Percentiles rank a stretch among this genome's conserved stretches.
Conservation (phyloP, 1,139 yeast genomes). For the Starmera stellimalicola region DNA sequence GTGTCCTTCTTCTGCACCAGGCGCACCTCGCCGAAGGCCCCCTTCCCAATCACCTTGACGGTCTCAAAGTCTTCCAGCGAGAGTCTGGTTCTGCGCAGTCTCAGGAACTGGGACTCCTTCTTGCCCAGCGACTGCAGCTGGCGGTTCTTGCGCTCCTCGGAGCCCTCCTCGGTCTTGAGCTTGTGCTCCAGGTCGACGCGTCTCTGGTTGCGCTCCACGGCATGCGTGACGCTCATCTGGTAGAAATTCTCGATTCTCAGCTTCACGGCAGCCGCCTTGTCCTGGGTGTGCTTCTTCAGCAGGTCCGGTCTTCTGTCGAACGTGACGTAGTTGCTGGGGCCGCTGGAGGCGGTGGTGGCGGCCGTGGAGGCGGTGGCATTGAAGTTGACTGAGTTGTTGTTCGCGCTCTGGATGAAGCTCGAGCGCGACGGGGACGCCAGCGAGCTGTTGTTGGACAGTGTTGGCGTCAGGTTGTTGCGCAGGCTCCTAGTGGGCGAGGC, state of each 20-base stretch:
- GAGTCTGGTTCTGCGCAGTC: constrained; percentile 67
- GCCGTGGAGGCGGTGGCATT: constrained; percentile 4
- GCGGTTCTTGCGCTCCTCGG: constrained; percentile 67
- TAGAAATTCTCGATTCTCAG: constrained; percentile 64
- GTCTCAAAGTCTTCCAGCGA: constrained; percentile 68
- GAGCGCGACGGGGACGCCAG: constrained; percentile 7
- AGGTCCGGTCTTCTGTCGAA: constrained; percentile 84
- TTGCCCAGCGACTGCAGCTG: constrained; percentile 63
- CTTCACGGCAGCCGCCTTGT: constrained; percentile 66
- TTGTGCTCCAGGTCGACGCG: constrained; percentile 64
- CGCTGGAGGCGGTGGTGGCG: constrained; percentile 2
- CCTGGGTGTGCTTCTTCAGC: constrained; percentile 56
- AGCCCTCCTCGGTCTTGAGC: constrained; percentile 52
- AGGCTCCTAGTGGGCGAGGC: constrained; percentile 18
- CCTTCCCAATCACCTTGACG: constrained; percentile 78
- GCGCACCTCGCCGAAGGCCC: constrained; percentile 81
- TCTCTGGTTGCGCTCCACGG: constrained; percentile 75
- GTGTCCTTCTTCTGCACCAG: constrained; percentile 76
- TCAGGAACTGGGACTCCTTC: constrained; percentile 68
- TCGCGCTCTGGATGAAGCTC: constrained; percentile 7
- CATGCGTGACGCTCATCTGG: constrained; percentile 70
- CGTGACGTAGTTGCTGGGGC: constrained; percentile 42
- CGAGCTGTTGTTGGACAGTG: constrained; percentile 15
- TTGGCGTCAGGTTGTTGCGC: constrained; percentile 16
- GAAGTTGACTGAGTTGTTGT: constrained; percentile 5